These are phyloP conservation scores for Fusarium circinatum DNA, from an alignment of 2,329 filamentous ascomycete species.

Conservation along the genomic window DNA sequence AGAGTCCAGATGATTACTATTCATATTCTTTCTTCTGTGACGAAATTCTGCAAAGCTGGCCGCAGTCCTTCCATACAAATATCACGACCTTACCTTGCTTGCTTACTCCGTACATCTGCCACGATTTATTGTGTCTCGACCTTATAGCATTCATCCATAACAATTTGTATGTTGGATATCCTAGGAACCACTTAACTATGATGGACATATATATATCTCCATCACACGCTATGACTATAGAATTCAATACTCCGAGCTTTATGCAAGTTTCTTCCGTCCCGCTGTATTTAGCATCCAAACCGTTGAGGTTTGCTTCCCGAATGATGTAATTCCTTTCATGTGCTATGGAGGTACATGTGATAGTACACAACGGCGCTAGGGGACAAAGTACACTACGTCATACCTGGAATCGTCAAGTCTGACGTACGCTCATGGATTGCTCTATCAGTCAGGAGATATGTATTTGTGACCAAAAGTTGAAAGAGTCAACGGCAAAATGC, in stretches of 20 bases:
- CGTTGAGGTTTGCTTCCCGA: background rate
- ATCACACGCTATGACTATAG: background rate
- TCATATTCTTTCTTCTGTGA: background rate
- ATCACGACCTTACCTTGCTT: background rate
- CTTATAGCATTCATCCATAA: background rate
- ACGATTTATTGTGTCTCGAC: background rate
- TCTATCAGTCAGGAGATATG: background rate
- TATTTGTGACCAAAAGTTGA: background rate
- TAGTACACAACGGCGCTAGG: background rate
- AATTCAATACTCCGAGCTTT: background rate
- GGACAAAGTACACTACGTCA: slow-evolving; percentile 22
- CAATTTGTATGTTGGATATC: background rate
- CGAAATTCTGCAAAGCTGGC: background rate
- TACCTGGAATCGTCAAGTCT: slow-evolving; percentile 15
- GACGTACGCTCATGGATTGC: slow-evolving; percentile 1
- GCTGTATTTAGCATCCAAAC: background rate
- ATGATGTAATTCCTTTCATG: slow-evolving; percentile 37
- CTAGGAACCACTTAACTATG: background rate
- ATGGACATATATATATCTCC: background rate
- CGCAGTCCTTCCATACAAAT: background rate
- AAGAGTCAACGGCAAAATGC: background rate
- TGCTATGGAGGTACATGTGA: slow-evolving; percentile 30
- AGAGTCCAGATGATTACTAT: background rate
- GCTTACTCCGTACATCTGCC: background rate
- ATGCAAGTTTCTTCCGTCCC: background rate